These are phyloP conservation scores for Emericellopsis terricola DNA, from an alignment of 495 filamentous ascomycete genomes.

Conservation along the genomic window DNA sequence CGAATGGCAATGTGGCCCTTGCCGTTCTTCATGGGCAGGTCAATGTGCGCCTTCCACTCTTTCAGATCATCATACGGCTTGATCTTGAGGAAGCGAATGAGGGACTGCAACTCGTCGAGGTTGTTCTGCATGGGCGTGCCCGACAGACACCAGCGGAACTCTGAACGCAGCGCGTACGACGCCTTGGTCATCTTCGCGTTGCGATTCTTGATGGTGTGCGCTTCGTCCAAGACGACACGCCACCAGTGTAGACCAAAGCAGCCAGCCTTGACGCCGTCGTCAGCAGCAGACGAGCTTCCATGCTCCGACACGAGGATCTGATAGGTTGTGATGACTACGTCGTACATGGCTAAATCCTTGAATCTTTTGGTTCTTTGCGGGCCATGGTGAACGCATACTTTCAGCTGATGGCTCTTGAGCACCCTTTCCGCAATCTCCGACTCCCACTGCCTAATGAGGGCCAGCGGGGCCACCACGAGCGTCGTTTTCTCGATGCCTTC, in stretches of 20 bases:
- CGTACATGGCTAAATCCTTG: conserved; percentile 59
- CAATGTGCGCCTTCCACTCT: conserved; percentile 80
- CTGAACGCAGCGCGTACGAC: conserved; percentile 57
- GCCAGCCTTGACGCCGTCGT: conserved; percentile 45
- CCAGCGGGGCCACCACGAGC: conserved; percentile 83
- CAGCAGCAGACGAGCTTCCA: conserved; percentile 25
- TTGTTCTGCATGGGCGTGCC: conserved; percentile 98
- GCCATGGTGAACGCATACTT: conserved; percentile 82
- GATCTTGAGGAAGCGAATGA: conserved; percentile 87
- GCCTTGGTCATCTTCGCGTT: conserved; percentile 89
- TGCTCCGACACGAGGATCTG: conserved; percentile 86
- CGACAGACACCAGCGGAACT: conserved; percentile 89
- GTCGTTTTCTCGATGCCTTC: conserved; percentile 55
- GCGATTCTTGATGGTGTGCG: conserved; percentile 94
- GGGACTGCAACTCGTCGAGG: conserved; percentile 84
- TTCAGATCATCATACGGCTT: conserved; percentile 69
- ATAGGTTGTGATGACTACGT: conserved; percentile 96
- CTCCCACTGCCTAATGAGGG: conserved; percentile 96
- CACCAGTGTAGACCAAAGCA: conserved; percentile 91
- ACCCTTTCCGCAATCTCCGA: conserved; percentile 73
- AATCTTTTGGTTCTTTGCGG: conserved; percentile 62
- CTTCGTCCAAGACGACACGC: conserved; percentile 87
- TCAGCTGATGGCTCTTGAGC: conserved; percentile 41
- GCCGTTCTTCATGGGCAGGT: conserved; percentile 64
- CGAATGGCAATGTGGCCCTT: conserved; percentile 78